Evolutionary conservation across 2,329 filamentous ascomycete species (phyloP).

Genomic region (Curvularia sp.): DNA sequence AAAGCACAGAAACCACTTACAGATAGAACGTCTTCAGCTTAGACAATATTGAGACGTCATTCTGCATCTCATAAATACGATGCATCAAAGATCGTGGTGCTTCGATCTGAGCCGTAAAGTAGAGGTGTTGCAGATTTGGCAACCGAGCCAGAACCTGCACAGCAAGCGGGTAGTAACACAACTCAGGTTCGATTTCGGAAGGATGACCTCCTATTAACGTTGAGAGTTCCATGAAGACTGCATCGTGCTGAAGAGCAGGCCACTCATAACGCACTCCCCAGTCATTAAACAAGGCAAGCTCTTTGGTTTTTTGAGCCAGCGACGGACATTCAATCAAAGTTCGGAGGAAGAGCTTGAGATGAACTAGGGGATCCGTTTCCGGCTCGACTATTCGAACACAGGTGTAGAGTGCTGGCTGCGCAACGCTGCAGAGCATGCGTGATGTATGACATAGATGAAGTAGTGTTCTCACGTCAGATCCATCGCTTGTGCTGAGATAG

Average conservation of each 20-base stretch:
- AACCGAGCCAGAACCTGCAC: conserved; percentile 7
- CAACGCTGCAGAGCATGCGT: conserved; percentile 7
- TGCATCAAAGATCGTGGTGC: conserved; percentile 11
- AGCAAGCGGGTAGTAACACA: conserved; percentile 14
- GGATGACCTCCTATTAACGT: neutral
- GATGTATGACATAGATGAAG: conserved; percentile 12
- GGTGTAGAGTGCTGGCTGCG: conserved; percentile 19
- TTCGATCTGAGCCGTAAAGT: conserved; percentile 9
- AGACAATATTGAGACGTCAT: conserved; percentile 1
- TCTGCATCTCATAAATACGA: conserved; percentile 10
- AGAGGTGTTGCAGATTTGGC: conserved; percentile 11
- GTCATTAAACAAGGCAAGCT: conserved; percentile 8
- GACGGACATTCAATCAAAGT: conserved; percentile 10
- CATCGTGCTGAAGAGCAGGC: conserved; percentile 6
- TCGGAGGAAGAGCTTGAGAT: conserved; percentile 11
- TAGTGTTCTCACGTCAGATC: conserved; percentile 6
- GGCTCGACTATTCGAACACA: conserved; percentile 6
- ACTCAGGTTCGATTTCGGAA: conserved; percentile 6
- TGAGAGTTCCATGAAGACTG: conserved; percentile 1
- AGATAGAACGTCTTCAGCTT: conserved; percentile 18
- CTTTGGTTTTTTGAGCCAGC: conserved; percentile 9
- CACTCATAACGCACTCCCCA: neutral
- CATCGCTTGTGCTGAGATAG: conserved; percentile 5
- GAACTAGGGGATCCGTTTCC: neutral
- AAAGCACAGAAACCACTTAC: neutral